Conservation (phyloP, 1,139 yeast genomes). For the Debaryomyces subglobosus region DNA sequence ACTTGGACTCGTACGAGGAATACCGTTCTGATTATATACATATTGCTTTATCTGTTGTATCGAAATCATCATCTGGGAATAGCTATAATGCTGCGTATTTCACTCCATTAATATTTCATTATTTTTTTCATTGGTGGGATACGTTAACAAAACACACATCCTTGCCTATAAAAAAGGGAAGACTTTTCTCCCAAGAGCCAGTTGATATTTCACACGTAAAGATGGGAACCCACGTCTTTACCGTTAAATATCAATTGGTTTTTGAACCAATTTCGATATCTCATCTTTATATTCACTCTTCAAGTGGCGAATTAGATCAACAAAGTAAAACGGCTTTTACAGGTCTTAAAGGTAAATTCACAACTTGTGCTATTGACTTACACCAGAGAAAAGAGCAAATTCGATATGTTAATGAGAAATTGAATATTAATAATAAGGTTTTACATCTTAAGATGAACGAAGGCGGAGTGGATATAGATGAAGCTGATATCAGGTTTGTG, state of each 20-base stretch:
- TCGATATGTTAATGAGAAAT: slow-evolving; percentile 56
- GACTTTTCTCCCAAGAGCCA: slow-evolving; percentile 49
- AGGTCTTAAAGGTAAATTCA: slow-evolving; percentile 77
- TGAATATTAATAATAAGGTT: slow-evolving; percentile 57
- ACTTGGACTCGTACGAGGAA: slow-evolving; percentile 72
- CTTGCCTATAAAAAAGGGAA: slow-evolving; percentile 76
- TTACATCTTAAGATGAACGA: slow-evolving; percentile 69
- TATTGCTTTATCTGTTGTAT: slow-evolving; percentile 61
- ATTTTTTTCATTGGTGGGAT: slow-evolving; percentile 85
- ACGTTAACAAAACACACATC: slow-evolving; percentile 71
- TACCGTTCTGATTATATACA: slow-evolving; percentile 82
- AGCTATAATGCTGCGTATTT: slow-evolving; percentile 75
- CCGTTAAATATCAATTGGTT: slow-evolving; percentile 78
- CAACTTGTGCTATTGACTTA: slow-evolving; percentile 70
- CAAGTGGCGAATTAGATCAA: slow-evolving; percentile 45
- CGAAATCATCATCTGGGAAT: slow-evolving; percentile 34
- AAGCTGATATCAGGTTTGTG: slow-evolving; percentile 73
- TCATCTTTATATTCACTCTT: slow-evolving; percentile 67
- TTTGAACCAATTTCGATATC: slow-evolving; percentile 75
- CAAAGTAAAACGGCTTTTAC: slow-evolving; percentile 60
- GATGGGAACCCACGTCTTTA: slow-evolving; percentile 76
- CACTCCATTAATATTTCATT: slow-evolving; percentile 67
- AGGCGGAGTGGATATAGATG: slow-evolving; percentile 74
- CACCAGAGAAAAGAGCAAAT: slow-evolving; percentile 80
- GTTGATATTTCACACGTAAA: slow-evolving; percentile 47